A percentile compares a stretch with the other conserved stretches of the same genome.
Evolutionary conservation across 2,329 filamentous ascomycete species (phyloP).

Genomic region (Sporothrix globosa): DNA sequence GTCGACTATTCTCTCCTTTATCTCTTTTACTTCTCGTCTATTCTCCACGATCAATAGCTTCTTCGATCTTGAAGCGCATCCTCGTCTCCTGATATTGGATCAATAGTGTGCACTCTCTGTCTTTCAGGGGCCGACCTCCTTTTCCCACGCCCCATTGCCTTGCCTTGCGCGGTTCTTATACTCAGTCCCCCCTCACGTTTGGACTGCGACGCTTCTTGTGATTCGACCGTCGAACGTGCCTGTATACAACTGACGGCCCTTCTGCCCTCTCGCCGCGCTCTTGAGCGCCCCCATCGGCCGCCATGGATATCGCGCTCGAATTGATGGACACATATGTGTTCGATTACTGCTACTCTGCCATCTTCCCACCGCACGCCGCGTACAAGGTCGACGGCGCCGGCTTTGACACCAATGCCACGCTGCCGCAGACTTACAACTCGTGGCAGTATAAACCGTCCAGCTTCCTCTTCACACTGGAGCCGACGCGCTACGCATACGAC

Average conservation of each 20-base stretch:
- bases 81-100: conserved; percentile 5
- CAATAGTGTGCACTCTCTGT: neutral
- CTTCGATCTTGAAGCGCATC: neutral
- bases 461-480: conserved; percentile 68
- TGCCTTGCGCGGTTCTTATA: neutral
- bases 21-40: neutral
- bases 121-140: neutral
- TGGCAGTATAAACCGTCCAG: conserved; percentile 76
- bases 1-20: neutral
- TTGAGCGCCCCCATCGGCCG: conserved; percentile 19
- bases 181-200: conserved; percentile 1
- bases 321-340: conserved; percentile 78
- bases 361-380: conserved; percentile 64
- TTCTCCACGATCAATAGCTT: conserved; percentile 1
- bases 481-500: conserved; percentile 75
- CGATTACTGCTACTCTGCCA: conserved; percentile 74
- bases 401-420: conserved; percentile 60
- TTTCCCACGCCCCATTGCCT: neutral
- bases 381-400: conserved; percentile 54
- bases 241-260: neutral
- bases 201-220: neutral
- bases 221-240: neutral
- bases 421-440: conserved; percentile 56
- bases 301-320: conserved; percentile 92
- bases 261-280: conserved; percentile 4